Evolutionary conservation across 2,329 filamentous ascomycete genomes (phyloP), one percentile per base, ranked within the genome.

Genomic region (Mollisia scopiformis): DNA sequence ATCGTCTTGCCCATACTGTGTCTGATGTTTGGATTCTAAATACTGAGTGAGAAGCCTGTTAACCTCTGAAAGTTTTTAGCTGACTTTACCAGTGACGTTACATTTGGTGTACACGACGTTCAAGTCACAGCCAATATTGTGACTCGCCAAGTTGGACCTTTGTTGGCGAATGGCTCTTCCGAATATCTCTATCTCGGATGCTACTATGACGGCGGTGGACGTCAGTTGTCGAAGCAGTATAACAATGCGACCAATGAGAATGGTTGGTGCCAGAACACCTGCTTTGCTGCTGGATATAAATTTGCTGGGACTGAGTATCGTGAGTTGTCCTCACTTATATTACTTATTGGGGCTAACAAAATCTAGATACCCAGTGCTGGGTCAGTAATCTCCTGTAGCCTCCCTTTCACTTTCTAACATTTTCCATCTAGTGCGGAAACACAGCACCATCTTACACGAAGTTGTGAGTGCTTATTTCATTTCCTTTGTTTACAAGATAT

Each of bases 21-120:
- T 67, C 63, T 1, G 71, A 70, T 37, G 51, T 68, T 3, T 80
- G 78, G 78, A 76, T 74, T 4, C 64, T 79, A 52, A 79, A 78
- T 59, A 75, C 74, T 1, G 76, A 78, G 65, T 64, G 55, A 58
- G 61, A 51, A 11, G 7, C 3, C 27, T 13, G 6, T 37, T 21
- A 3, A 13, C 27, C 10, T 14, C 10, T 30, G 11, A 14, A 21
- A 19, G 3, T 19, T 13, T 13, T 3, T 2, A 25, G 30, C 37
- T 62, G 39, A 58, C 1, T 27, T 33, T 27, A 16, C 21, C 11
- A 67, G 63, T 56, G 78, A 79, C 61, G 68, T 75, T 3, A 73
- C 61, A 6, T 79, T 78, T 57, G 78, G 77, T 2, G 66, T 76
- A 21, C 75, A 76, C 55, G 69, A 74, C 16, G 71, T 79, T 47